A percentile compares a stretch with the other conserved stretches of the same genome.
Evolutionary conservation across 768 basidiomycete genomes (phyloP).

Genomic region (Cystobasidium ongulense): DNA sequence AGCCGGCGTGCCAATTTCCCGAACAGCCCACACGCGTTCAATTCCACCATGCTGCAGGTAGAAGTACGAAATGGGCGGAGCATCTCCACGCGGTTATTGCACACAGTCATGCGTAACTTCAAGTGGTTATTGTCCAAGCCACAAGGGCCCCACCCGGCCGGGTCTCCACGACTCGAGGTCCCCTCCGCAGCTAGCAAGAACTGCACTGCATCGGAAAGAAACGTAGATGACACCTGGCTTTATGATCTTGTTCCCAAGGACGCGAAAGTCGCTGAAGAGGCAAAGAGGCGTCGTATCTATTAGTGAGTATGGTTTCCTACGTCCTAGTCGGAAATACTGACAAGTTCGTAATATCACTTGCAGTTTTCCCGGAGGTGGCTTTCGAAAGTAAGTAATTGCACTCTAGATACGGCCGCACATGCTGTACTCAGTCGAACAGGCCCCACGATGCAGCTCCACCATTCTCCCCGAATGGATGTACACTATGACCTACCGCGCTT

Average conservation of each 20-base stretch:
- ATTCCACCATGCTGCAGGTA: background rate
- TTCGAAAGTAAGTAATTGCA: background rate
- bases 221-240: slow-evolving; percentile 7
- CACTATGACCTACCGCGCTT: too few species aligned
- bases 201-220: slow-evolving; percentile 1
- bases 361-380: slow-evolving; percentile 15
- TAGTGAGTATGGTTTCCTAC: slow-evolving; percentile 2
- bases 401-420: background rate
- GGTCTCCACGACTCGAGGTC: background rate
- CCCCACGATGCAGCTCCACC: too few species aligned
- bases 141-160: background rate
- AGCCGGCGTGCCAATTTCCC: too few species aligned
- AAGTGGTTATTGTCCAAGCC: background rate
- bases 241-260: slow-evolving; percentile 8
- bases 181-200: slow-evolving; percentile 6
- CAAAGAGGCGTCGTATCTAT: background rate
- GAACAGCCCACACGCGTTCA: too few species aligned
- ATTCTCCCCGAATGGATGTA: too few species aligned
- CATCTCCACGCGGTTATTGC: background rate
- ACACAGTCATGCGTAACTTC: background rate
- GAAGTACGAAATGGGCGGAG: background rate
- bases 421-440: too few species aligned
- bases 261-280: background rate
- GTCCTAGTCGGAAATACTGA: background rate
- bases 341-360: background rate